Conservation (phyloP, 2,329 filamentous ascomycete genomes). For the Orbilia ellipsospora region DNA sequence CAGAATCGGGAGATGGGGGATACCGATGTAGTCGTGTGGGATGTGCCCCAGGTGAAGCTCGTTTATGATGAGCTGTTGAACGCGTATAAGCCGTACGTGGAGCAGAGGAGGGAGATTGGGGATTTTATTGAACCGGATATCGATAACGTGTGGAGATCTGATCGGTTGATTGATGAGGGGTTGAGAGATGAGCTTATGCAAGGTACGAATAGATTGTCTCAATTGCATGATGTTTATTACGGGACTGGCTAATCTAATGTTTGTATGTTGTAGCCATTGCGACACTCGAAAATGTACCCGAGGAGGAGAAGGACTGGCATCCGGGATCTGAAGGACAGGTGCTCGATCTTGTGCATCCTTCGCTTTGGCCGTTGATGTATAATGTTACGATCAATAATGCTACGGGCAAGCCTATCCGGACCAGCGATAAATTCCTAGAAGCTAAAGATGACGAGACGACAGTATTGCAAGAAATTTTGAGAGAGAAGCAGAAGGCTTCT, state of each 20-base stretch:
- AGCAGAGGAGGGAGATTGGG: slow-evolving; percentile 12
- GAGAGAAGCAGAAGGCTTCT: slow-evolving; percentile 24
- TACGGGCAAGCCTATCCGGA: too few relatives aligned
- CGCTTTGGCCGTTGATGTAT: slow-evolving; percentile 71
- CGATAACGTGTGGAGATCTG: slow-evolving; percentile 52
- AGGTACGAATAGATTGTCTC: slow-evolving; percentile 8
- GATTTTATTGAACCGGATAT: slow-evolving; percentile 35
- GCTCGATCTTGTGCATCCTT: slow-evolving; percentile 73
- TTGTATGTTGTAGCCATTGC: slow-evolving; percentile 61
- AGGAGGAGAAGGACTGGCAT: slow-evolving; percentile 70
- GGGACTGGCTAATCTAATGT: background rate
- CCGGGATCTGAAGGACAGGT: slow-evolving; percentile 70
- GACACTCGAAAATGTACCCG: slow-evolving; percentile 67
- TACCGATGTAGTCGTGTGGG: slow-evolving; percentile 24
- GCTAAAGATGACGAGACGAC: slow-evolving; percentile 6
- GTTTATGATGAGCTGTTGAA: slow-evolving; percentile 32
- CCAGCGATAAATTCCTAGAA: too few relatives aligned
- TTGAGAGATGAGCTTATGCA: slow-evolving; percentile 31
- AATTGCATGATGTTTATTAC: background rate
- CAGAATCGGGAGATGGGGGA: background rate
- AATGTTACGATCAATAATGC: slow-evolving; percentile 59
- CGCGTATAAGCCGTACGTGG: slow-evolving; percentile 35
- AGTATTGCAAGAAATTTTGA: background rate
- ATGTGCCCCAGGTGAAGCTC: slow-evolving; percentile 20
- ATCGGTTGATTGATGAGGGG: slow-evolving; percentile 26